phyloP scores from a whole-genome alignment of 2,329 filamentous ascomycete genomes.

The Xylariaceae sp. region DNA sequence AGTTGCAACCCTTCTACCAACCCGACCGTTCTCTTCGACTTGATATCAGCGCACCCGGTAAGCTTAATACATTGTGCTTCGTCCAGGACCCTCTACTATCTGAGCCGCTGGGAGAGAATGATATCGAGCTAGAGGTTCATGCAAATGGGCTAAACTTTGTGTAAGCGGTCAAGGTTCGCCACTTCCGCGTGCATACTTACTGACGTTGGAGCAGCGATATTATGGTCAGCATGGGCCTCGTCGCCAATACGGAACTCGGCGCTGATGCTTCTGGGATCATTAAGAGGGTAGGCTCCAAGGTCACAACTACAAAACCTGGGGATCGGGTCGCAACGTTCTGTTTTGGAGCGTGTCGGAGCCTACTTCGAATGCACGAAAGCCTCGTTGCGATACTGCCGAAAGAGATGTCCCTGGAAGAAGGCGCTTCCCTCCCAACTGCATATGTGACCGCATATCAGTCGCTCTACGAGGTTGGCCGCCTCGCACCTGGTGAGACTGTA shows the following conservation, averaged over 20 bases:
- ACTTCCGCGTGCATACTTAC: neutral
- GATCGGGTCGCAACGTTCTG: conserved; percentile 19
- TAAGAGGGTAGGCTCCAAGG: conserved; percentile 16
- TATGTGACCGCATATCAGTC: conserved; percentile 39
- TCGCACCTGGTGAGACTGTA: conserved; percentile 33
- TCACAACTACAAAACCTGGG: neutral
- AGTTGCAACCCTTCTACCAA: conserved; percentile 14
- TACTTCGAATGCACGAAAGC: conserved; percentile 9
- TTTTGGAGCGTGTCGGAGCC: conserved; percentile 8
- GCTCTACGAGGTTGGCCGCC: conserved; percentile 35
- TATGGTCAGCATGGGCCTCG: conserved; percentile 21
- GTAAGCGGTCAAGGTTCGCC: neutral
- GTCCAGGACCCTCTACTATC: conserved; percentile 3
- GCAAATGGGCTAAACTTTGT: conserved; percentile 22
- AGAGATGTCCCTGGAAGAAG: conserved; percentile 29
- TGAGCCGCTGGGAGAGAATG: conserved; percentile 9
- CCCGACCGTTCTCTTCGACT: conserved; percentile 8
- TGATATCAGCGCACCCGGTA: conserved; percentile 17
- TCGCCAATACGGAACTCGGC: conserved; percentile 5
- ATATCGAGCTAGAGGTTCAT: conserved; percentile 20
- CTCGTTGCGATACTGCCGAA: conserved; percentile 9
- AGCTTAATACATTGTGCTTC: conserved; percentile 18
- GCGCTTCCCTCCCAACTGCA: conserved; percentile 36
- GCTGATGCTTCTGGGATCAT: conserved; percentile 19
- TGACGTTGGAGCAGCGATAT: conserved; percentile 10